A percentile compares a stretch with the other conserved stretches of the same genome.
Evolutionary conservation across 805 yeast species (phyloP).

Genomic region (Yamadazyma laniorum): DNA sequence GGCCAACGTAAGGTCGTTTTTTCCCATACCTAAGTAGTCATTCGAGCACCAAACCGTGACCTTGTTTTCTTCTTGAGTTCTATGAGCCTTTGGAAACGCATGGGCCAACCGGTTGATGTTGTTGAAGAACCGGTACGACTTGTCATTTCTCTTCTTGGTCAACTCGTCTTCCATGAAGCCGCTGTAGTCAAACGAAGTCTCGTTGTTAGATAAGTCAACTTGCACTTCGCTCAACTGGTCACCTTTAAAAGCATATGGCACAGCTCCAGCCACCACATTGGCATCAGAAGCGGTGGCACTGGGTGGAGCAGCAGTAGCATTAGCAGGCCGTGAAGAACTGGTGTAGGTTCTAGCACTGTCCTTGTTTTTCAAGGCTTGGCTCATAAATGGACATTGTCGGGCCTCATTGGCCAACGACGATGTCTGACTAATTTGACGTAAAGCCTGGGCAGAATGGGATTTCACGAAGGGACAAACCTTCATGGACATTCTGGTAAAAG

Average conservation of each 20-base stretch:
- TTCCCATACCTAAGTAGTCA: slow-evolving; percentile 95
- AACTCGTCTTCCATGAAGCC: slow-evolving; percentile 69
- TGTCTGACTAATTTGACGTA: slow-evolving; percentile 53
- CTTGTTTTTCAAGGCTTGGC: slow-evolving; percentile 60
- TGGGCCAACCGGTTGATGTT: slow-evolving; percentile 93
- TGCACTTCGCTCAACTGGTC: slow-evolving; percentile 20
- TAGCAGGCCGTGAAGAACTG: slow-evolving; percentile 43
- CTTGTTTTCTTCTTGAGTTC: slow-evolving; percentile 67
- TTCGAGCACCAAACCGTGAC: slow-evolving; percentile 99
- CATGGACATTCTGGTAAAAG: slow-evolving; percentile 72
- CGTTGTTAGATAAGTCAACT: slow-evolving; percentile 42
- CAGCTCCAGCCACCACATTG: slow-evolving; percentile 28
- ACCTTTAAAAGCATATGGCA: slow-evolving; percentile 33
- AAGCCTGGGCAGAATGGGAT: slow-evolving; percentile 54
- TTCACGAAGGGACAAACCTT: slow-evolving; percentile 82
- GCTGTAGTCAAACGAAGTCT: slow-evolving; percentile 63
- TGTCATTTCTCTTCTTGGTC: slow-evolving; percentile 74
- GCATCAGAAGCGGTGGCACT: slow-evolving; percentile 28
- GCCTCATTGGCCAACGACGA: slow-evolving; percentile 57
- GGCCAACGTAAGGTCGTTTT: slow-evolving; percentile 65
- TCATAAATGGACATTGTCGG: slow-evolving; percentile 85
- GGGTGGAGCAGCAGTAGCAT: slow-evolving; percentile 44
- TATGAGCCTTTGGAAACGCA: slow-evolving; percentile 92
- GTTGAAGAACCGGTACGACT: slow-evolving; percentile 93
- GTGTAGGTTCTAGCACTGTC: slow-evolving; percentile 44